Evolutionary conservation across 805 yeast species (phyloP).

Genomic region (Myxozyma lipomycoides): DNA sequence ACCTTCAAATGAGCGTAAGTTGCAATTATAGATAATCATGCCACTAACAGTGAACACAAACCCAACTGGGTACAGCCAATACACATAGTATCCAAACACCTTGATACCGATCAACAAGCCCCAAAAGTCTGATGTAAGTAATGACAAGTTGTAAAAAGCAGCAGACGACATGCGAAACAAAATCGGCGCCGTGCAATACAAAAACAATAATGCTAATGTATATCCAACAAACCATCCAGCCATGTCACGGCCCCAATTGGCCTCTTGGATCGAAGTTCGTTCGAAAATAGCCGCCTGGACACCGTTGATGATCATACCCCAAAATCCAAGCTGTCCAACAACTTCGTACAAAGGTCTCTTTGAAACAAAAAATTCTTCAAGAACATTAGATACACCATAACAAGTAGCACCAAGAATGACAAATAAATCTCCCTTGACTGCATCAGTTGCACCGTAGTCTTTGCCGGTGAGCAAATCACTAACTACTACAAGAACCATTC

Average conservation of each 20-base stretch:
- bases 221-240: conserved; percentile 46
- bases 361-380: conserved; percentile 45
- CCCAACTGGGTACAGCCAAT: conserved; percentile 47
- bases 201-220: conserved; percentile 40
- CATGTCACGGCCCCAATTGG: conserved; percentile 40
- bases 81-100: conserved; percentile 45
- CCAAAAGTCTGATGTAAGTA: conserved; percentile 47
- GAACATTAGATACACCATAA: conserved; percentile 45
- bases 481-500: conserved; percentile 43
- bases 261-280: conserved; percentile 38
- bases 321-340: conserved; percentile 44
- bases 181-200: conserved; percentile 44
- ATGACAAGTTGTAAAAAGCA: conserved; percentile 44
- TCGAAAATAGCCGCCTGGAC: conserved; percentile 46
- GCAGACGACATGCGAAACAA: conserved; percentile 46
- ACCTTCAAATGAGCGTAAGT: conserved; percentile 38
- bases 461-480: conserved; percentile 43
- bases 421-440: conserved; percentile 45
- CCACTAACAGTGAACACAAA: conserved; percentile 44
- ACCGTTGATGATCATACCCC: conserved; percentile 43
- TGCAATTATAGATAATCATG: conserved; percentile 41
- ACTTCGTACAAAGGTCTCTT: conserved; percentile 46
- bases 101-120: conserved; percentile 43
- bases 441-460: conserved; percentile 40
- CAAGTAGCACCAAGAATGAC: conserved; percentile 45